Conservation (phyloP, 2,329 filamentous ascomycete species). For the Nannizziopsis barbatae region DNA sequence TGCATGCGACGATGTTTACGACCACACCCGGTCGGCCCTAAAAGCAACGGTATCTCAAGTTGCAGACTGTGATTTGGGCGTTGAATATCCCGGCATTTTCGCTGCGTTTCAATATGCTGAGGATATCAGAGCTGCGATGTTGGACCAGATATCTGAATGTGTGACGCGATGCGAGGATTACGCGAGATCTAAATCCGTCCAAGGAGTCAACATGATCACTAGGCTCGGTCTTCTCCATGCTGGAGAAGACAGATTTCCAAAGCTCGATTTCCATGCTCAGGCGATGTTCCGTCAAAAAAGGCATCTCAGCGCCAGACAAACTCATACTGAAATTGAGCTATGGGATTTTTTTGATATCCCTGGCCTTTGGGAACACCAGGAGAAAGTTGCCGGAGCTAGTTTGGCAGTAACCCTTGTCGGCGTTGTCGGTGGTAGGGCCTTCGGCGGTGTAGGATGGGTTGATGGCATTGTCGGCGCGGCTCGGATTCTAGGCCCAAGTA, state of each 20-base stretch:
- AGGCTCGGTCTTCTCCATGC: conserved; percentile 79
- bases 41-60: conserved; percentile 64
- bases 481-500: conserved; percentile 70
- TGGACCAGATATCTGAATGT: conserved; percentile 70
- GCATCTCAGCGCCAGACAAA: conserved; percentile 69
- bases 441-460: conserved; percentile 79
- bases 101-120: conserved; percentile 86
- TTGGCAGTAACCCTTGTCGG: conserved; percentile 89
- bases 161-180: conserved; percentile 74
- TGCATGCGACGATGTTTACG: conserved; percentile 75
- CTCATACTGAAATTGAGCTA: conserved; percentile 77
- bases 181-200: conserved; percentile 64
- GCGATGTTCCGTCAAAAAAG: conserved; percentile 84
- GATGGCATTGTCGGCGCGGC: conserved; percentile 73
- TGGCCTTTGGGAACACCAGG: conserved; percentile 73
- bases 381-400: conserved; percentile 86
- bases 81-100: conserved; percentile 77
- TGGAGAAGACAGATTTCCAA: conserved; percentile 66
- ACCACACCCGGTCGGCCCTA: conserved; percentile 65
- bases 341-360: conserved; percentile 88
- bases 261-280: conserved; percentile 78
- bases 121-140: conserved; percentile 81
- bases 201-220: conserved; percentile 77
- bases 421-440: conserved; percentile 66
- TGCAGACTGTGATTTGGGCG: conserved; percentile 65